A percentile compares a stretch with the other conserved stretches of the same genome.
Evolutionary conservation across 116 monocot genomes (phyloP).

Genomic region (Trichopus zeylanicus): DNA sequence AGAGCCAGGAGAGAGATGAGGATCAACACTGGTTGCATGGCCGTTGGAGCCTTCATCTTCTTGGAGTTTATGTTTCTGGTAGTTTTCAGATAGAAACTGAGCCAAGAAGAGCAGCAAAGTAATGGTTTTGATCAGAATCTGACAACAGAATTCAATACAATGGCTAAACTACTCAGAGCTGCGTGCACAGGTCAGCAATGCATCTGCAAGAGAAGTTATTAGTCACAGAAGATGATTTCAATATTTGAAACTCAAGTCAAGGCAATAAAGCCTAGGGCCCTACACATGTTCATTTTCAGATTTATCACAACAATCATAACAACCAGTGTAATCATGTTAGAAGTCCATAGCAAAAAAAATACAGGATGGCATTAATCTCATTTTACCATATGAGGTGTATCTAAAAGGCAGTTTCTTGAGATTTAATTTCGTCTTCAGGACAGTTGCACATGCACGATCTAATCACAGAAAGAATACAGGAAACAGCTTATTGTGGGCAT

Average conservation of each 20-base stretch:
- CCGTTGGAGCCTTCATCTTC: constrained; percentile 18
- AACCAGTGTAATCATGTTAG: too few relatives aligned
- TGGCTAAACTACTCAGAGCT: too few relatives aligned
- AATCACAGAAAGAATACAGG: too few relatives aligned
- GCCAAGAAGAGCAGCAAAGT: background rate
- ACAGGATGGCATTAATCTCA: too few relatives aligned
- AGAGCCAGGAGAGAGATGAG: constrained; percentile 16
- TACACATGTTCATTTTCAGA: background rate
- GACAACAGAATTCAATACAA: background rate
- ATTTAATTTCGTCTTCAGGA: too few relatives aligned
- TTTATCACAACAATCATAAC: too few relatives aligned
- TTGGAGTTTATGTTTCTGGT: constrained; percentile 6
- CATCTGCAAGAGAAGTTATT: background rate
- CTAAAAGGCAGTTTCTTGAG: too few relatives aligned
- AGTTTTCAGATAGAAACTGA: constrained; percentile 17
- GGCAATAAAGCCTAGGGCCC: background rate
- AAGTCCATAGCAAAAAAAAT: too few relatives aligned
- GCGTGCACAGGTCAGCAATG: background rate
- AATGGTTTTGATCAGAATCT: background rate
- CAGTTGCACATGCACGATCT: too few relatives aligned
- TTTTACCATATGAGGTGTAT: too few relatives aligned
- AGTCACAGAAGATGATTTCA: background rate
- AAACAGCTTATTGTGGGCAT: background rate
- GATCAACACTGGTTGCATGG: constrained; percentile 12
- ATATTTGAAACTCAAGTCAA: background rate